phyloP scores from a whole-genome alignment of 1,284 basidiomycete genomes.

The Rhizoctonia solani region DNA sequence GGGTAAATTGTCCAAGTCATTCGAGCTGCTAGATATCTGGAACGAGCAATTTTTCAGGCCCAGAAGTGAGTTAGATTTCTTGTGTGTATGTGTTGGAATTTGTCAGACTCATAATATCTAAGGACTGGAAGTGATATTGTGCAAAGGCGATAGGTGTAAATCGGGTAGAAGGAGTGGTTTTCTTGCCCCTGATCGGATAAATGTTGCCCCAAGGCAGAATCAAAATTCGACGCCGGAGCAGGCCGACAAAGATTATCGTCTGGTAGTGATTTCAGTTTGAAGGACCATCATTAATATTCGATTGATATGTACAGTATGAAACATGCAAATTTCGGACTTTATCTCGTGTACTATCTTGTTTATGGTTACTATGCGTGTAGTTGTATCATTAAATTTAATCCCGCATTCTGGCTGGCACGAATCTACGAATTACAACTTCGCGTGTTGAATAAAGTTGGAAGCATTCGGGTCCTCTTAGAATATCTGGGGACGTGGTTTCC shows the following conservation, averaged over 20 bases:
- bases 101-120: neutral
- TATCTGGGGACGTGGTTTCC: slow-evolving; percentile 55
- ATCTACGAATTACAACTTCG: slow-evolving; percentile 85
- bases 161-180: neutral
- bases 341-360: neutral
- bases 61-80: slow-evolving; percentile 5
- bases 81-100: neutral
- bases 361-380: neutral
- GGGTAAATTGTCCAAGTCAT: neutral
- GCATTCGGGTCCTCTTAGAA: slow-evolving; percentile 70
- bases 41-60: slow-evolving; percentile 16
- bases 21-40: slow-evolving; percentile 11
- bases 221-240: neutral
- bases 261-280: slow-evolving; percentile 21
- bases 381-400: slow-evolving; percentile 54
- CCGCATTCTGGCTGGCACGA: slow-evolving; percentile 90
- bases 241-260: slow-evolving; percentile 11
- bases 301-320: too few relatives aligned
- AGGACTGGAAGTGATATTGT: slow-evolving; percentile 18
- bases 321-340: too few relatives aligned
- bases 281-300: too few relatives aligned
- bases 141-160: slow-evolving; percentile 18
- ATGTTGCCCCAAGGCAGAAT: too few relatives aligned
- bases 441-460: slow-evolving; percentile 75
- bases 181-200: slow-evolving; percentile 13